Percentiles rank a stretch among this genome's conserved stretches.
Evolutionary conservation across 805 yeast species (phyloP).

Genomic region (Candida verbasci): DNA sequence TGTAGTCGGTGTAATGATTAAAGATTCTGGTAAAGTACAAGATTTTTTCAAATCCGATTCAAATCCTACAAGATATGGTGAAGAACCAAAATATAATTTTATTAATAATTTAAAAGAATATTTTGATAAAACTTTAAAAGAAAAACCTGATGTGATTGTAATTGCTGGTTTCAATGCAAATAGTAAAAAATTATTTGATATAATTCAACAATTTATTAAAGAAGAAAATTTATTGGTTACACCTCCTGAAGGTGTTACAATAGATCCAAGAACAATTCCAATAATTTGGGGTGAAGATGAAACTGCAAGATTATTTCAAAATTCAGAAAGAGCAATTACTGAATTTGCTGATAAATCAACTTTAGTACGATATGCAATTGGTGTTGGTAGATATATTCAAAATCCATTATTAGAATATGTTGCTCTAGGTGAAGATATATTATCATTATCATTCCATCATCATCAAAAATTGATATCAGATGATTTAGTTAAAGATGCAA

Average conservation of each 20-base stretch:
- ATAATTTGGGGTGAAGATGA: conserved; percentile 88
- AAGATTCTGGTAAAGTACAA: conserved; percentile 73
- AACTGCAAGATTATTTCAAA: conserved; percentile 83
- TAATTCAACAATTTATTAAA: conserved; percentile 52
- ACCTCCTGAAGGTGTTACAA: conserved; percentile 38
- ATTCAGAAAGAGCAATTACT: conserved; percentile 64
- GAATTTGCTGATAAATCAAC: conserved; percentile 86
- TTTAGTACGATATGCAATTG: conserved; percentile 78
- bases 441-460: conserved; percentile 63
- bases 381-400: conserved; percentile 86
- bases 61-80: conserved; percentile 50
- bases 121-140: conserved; percentile 53
- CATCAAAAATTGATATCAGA: conserved; percentile 67
- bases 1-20: conserved; percentile 72
- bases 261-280: conserved; percentile 52
- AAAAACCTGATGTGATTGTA: conserved; percentile 81
- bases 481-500: conserved; percentile 59
- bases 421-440: conserved; percentile 69
- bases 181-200: conserved; percentile 57
- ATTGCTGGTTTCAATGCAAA: conserved; percentile 82
- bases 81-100: conserved; percentile 38
- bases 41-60: conserved; percentile 77
- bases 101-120: conserved; percentile 64
- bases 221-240: conserved; percentile 50
- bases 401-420: conserved; percentile 91